Base-by-base conservation (phyloP, 352 stramenopile genomes). In the Phytophthora pisi region DNA sequence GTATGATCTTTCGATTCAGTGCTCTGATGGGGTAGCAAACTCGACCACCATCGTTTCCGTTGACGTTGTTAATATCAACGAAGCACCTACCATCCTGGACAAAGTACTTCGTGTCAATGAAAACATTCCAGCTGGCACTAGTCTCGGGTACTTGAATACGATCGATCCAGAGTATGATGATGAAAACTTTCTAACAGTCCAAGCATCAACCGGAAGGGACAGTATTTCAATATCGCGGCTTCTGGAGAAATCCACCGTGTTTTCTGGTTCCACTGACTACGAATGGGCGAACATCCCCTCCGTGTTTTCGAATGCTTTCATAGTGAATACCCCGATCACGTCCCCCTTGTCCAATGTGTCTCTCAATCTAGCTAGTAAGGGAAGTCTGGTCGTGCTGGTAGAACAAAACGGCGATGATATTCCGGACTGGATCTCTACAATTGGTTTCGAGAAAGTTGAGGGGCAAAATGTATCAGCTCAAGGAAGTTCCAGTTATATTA, bases 21-120 rank as follows among this genome's bases (percentile, higher is more conserved):
- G 82, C 40, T 81, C 72, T 2, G 79, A 90, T 53, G 79, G 79
- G 13, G 45, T 64, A 24, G 55, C 56, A 7, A 60, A 47, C 6
- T n/a, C 62, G 0, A 36, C 51, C 16, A 56, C 64, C 11, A 57
- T 49, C 2, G 43, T 80, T 4, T 61, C 20, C 26, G 53, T 88
- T 15, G 47, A 72, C 20, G 61, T 90, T 16, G 18, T 58, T 0
- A 90, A 90, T 23, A 66, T 87, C 9, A 87, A 90, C 56, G 82
- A 88, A 68, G 54, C 75, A 0, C 82, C 82, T 2, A 31, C 62
- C 15, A 40, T 79, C 2, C 28, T 18, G 5, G 49, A 65, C 31
- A 66, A 86, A 40, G 47, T 68, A 8, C 74, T 78, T 47, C 74
- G 58, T 4, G 28, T 88, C 0, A 16, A 50, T 13, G 82, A 90